Evolutionary conservation across 73 alveolate species (phyloP).

Genomic region (Loxodes magnus): DNA sequence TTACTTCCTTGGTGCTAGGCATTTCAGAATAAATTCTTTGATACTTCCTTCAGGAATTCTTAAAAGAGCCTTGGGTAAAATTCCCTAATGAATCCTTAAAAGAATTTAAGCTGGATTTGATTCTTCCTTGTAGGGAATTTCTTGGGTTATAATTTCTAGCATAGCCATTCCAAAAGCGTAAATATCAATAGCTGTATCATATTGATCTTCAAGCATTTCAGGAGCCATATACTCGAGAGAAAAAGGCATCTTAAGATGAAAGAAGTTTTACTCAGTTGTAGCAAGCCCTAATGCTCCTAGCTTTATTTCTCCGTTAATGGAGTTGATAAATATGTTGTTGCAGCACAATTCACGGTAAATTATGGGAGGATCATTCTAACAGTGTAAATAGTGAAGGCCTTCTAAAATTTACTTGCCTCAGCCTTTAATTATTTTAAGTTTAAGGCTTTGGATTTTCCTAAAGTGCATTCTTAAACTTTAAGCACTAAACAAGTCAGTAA

Average conservation of each 20-base stretch:
- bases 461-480: slow-evolving; percentile 73
- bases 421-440: slow-evolving; percentile 66
- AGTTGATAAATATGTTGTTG: slow-evolving; percentile 88
- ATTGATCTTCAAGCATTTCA: slow-evolving; percentile 67
- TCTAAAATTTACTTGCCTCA: slow-evolving; percentile 87
- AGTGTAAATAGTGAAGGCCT: slow-evolving; percentile 82
- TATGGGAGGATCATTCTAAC: slow-evolving; percentile 57
- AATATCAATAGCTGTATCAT: slow-evolving; percentile 73
- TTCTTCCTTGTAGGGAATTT: slow-evolving; percentile 66
- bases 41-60: slow-evolving; percentile 47
- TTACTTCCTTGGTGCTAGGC: slow-evolving; percentile 39
- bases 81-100: slow-evolving; percentile 27
- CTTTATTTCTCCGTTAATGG: slow-evolving; percentile 84
- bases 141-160: slow-evolving; percentile 66
- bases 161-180: slow-evolving; percentile 77
- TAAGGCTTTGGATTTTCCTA: slow-evolving; percentile 63
- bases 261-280: slow-evolving; percentile 70
- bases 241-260: slow-evolving; percentile 67
- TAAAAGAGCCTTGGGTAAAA: slow-evolving; percentile 34
- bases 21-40: slow-evolving; percentile 54
- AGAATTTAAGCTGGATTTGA: slow-evolving; percentile 41
- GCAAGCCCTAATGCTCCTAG: slow-evolving; percentile 96
- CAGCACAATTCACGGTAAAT: slow-evolving; percentile 81
- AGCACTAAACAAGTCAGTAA: slow-evolving; percentile 95
- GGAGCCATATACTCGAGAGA: slow-evolving; percentile 86